A percentile compares a stretch with the other conserved stretches of the same genome.
Conservation (phyloP, 495 filamentous ascomycete species). For the Penicillium longicatenatum region DNA sequence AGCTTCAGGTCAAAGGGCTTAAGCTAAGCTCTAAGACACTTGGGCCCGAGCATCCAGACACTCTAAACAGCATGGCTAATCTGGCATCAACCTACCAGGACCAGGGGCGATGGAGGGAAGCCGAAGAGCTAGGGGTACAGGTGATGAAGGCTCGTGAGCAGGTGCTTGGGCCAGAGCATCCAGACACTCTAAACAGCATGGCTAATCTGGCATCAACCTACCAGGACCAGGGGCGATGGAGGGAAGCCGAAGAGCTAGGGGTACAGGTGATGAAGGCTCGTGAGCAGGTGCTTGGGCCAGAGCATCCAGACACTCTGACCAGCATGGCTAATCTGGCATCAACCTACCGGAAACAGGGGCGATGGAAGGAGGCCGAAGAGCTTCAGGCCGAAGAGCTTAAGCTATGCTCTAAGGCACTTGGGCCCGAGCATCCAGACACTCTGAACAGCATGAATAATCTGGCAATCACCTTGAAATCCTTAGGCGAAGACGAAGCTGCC, state of each 20-base stretch:
- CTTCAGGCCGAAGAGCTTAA: constrained; percentile 3
- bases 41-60: constrained; percentile 4
- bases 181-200: neutral
- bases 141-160: neutral
- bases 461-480: constrained; percentile 2
- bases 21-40: constrained; percentile 1
- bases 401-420: neutral
- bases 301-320: constrained; percentile 3
- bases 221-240: neutral
- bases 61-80: constrained; percentile 1
- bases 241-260: neutral
- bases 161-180: neutral
- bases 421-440: constrained; percentile 6
- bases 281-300: neutral
- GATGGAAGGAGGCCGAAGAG: constrained; percentile 7
- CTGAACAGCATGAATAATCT: constrained; percentile 5
- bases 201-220: neutral
- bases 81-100: constrained; percentile 2
- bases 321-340: constrained; percentile 6
- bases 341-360: neutral
- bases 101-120: neutral
- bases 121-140: neutral
- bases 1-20: neutral
- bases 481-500: constrained; percentile 6
- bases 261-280: neutral